Percentiles rank a stretch among this genome's conserved stretches.
phyloP scores from a whole-genome alignment of 2,329 filamentous ascomycete genomes.

The Alternaria gansuensis region DNA sequence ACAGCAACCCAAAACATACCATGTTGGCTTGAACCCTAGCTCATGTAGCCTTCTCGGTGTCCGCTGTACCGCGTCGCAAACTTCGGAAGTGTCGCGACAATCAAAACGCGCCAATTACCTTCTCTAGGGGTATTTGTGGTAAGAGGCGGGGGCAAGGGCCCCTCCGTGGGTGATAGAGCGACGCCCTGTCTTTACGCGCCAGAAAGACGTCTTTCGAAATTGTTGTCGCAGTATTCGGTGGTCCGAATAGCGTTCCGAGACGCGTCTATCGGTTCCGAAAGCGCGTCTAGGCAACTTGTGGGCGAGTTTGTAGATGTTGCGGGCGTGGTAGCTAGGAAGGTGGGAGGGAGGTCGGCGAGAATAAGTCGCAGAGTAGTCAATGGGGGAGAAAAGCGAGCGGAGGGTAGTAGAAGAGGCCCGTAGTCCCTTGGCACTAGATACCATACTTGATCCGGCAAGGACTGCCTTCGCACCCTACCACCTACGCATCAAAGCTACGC shows the following conservation, averaged over 20 bases:
- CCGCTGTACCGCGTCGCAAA: conserved; percentile 40
- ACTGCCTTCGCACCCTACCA: conserved; percentile 40
- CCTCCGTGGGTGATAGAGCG: conserved; percentile 20
- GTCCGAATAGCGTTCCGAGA: conserved; percentile 49
- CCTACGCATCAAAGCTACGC: conserved; percentile 41
- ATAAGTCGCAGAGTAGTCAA: conserved; percentile 50
- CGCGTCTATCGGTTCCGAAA: conserved; percentile 54
- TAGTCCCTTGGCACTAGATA: conserved; percentile 31
- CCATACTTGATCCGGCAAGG: conserved; percentile 40
- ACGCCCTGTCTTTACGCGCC: conserved; percentile 32
- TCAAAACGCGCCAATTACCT: conserved; percentile 24
- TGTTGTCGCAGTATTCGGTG: conserved; percentile 42
- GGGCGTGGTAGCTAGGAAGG: conserved; percentile 39
- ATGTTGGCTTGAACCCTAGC: conserved; percentile 40
- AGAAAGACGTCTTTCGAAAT: conserved; percentile 37
- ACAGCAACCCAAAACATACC: conserved; percentile 38
- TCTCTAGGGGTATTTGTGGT: conserved; percentile 7
- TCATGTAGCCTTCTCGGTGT: conserved; percentile 43
- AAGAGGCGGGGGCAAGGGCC: conserved; percentile 17
- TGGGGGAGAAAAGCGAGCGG: conserved; percentile 38
- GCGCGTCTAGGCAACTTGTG: conserved; percentile 52
- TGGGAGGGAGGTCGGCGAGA: conserved; percentile 43
- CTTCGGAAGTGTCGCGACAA: conserved; percentile 39
- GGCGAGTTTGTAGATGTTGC: conserved; percentile 42
- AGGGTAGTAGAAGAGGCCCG: conserved; percentile 42